Conservation (phyloP, 352 stramenopile genomes). For the Globisporangium lucens region DNA sequence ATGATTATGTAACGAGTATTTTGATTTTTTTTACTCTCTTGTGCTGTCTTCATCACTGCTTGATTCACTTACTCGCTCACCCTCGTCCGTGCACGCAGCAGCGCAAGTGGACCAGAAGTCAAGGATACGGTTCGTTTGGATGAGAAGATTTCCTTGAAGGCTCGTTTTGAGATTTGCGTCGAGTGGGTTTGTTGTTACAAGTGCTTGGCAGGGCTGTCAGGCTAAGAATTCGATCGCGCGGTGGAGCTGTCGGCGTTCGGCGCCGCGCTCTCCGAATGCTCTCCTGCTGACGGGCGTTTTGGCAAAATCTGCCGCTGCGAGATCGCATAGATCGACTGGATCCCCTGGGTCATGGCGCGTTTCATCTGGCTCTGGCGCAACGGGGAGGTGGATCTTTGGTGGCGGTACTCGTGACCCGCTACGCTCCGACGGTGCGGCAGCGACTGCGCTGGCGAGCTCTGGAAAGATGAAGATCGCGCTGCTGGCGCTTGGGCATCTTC, state of each 20-base stretch:
- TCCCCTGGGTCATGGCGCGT: not conserved
- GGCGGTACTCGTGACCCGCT: not conserved
- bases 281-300: not conserved
- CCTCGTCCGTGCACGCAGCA: not conserved
- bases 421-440: not conserved
- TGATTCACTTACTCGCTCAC: not conserved
- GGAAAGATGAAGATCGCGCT: not conserved
- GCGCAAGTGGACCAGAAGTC: not conserved
- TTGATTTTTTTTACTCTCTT: conserved; percentile 8
- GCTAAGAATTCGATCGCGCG: not conserved
- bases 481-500: not conserved
- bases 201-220: not conserved
- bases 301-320: not conserved
- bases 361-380: not conserved
- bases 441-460: not conserved
- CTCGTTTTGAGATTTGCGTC: not conserved
- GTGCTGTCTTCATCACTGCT: not conserved
- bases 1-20: conserved; percentile 19
- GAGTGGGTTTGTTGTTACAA: not conserved
- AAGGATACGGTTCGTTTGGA: not conserved
- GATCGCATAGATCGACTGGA: conserved; percentile 1
- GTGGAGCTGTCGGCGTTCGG: not conserved
- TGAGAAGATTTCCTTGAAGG: not conserved
- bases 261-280: too few species aligned
- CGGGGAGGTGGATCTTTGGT: not conserved